phyloP scores from a whole-genome alignment of 129 eudicot species.

The Kitagawia praeruptora region DNA sequence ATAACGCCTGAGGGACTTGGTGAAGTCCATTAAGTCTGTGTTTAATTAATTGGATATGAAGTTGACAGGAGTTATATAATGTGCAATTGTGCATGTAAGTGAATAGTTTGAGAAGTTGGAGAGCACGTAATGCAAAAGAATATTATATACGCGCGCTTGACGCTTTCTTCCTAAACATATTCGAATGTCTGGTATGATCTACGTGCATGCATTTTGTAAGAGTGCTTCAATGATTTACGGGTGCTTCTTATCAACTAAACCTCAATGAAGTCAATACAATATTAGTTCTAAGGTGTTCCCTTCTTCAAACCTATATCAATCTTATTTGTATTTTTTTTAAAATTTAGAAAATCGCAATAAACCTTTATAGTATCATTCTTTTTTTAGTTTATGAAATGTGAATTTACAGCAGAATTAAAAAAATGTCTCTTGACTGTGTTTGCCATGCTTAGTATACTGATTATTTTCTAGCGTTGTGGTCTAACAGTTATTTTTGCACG shows the following conservation, averaged over 20 bases:
- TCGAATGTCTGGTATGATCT: background rate
- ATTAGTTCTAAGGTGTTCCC: too few relatives aligned
- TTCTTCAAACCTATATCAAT: too few relatives aligned
- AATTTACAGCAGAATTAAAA: too few relatives aligned
- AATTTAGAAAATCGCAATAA: too few relatives aligned
- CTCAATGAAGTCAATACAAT: background rate
- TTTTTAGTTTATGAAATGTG: too few relatives aligned
- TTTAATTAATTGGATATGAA: background rate
- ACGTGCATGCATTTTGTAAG: background rate
- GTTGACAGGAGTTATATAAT: background rate
- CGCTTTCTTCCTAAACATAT: background rate
- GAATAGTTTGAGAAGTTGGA: constrained; percentile 11
- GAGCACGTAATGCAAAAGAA: constrained; percentile 15
- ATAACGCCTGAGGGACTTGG: constrained; percentile 9
- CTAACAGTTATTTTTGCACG: too few relatives aligned
- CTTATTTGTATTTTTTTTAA: too few relatives aligned
- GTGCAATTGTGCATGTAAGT: background rate
- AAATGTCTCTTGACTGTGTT: too few relatives aligned
- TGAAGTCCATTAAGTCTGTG: background rate
- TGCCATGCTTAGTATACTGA: too few relatives aligned
- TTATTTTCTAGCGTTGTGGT: too few relatives aligned
- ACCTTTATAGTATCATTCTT: too few relatives aligned
- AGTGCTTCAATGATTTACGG: background rate
- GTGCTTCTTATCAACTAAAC: background rate
- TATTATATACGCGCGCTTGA: background rate